These are phyloP conservation scores for Penicillium frequentans DNA, from an alignment of 2,329 filamentous ascomycete genomes.

Conservation along the genomic window DNA sequence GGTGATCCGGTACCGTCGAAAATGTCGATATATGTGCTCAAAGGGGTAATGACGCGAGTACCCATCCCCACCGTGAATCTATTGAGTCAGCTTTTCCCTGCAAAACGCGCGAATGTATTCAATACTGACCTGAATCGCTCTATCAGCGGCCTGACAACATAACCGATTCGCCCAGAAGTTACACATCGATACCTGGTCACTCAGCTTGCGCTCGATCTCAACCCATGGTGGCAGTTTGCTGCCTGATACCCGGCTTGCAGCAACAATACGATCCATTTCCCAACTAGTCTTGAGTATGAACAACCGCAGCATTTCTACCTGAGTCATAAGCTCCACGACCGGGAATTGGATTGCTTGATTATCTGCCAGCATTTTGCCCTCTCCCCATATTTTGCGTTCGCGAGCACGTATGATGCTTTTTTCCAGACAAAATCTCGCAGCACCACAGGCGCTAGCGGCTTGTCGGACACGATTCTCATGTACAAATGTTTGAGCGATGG, in stretches of 20 bases:
- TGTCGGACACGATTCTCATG: slow-evolving; percentile 67
- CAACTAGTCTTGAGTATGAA: slow-evolving; percentile 62
- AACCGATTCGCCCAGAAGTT: slow-evolving; percentile 65
- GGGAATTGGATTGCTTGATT: slow-evolving; percentile 67
- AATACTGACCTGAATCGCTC: slow-evolving; percentile 56
- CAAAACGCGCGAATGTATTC: not conserved
- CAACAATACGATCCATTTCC: slow-evolving; percentile 56
- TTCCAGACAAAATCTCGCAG: slow-evolving; percentile 61
- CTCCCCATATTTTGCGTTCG: slow-evolving; percentile 41
- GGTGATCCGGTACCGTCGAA: slow-evolving; percentile 63
- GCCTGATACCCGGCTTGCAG: slow-evolving; percentile 28
- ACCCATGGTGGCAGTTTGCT: slow-evolving; percentile 41
- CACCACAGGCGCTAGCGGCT: slow-evolving; percentile 51
- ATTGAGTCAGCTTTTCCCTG: not conserved
- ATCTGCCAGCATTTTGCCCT: slow-evolving; percentile 27
- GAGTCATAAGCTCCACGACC: slow-evolving; percentile 62
- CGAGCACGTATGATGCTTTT: slow-evolving; percentile 59
- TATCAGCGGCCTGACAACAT: slow-evolving; percentile 61
- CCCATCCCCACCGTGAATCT: slow-evolving; percentile 58
- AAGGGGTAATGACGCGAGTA: slow-evolving; percentile 61
- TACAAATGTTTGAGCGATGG: slow-evolving; percentile 64
- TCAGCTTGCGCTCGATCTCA: slow-evolving; percentile 59
- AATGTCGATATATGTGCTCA: slow-evolving; percentile 66
- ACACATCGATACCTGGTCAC: slow-evolving; percentile 65
- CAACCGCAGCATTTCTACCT: slow-evolving; percentile 62